Percentiles rank a stretch among this genome's conserved stretches.
phyloP scores from a whole-genome alignment of 495 filamentous ascomycete genomes.

The Amorphotheca resinae region DNA sequence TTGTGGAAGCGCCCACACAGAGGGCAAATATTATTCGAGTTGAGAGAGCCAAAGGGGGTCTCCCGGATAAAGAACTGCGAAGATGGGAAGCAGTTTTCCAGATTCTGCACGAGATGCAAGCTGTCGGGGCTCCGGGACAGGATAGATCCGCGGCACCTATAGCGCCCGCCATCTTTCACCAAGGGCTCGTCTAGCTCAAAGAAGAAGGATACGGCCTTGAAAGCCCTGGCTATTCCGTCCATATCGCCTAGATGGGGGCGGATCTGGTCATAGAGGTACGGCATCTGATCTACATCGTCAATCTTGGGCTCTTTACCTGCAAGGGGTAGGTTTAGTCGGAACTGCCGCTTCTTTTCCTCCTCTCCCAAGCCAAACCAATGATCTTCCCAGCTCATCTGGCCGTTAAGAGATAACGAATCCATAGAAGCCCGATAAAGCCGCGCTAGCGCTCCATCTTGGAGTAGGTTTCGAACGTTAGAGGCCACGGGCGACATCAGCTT shows the following conservation, averaged over 20 bases:
- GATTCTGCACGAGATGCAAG: slow-evolving; percentile 7
- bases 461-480: slow-evolving; percentile 9
- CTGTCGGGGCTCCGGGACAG: slow-evolving; percentile 15
- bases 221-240: slow-evolving; percentile 10
- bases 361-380: slow-evolving; percentile 13
- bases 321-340: slow-evolving; percentile 14
- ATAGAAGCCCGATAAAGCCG: slow-evolving; percentile 14
- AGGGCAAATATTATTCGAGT: slow-evolving; percentile 8
- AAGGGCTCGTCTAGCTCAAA: slow-evolving; percentile 14
- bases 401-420: slow-evolving; percentile 11
- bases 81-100: slow-evolving; percentile 6
- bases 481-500: slow-evolving; percentile 8
- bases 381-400: slow-evolving; percentile 14
- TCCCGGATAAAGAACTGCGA: slow-evolving; percentile 8
- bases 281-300: slow-evolving; percentile 13
- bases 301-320: slow-evolving; percentile 8
- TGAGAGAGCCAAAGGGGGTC: slow-evolving; percentile 9
- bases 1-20: slow-evolving; percentile 14
- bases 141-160: slow-evolving; percentile 9
- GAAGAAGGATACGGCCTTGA: slow-evolving; percentile 15
- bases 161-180: not conserved
- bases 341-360: slow-evolving; percentile 10
- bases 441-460: slow-evolving; percentile 12
- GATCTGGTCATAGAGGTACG: slow-evolving; percentile 8
- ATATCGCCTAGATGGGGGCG: slow-evolving; percentile 8